These are phyloP conservation scores for Kockovaella imperatae DNA, from an alignment of 768 basidiomycete genomes.

Conservation along the genomic window DNA sequence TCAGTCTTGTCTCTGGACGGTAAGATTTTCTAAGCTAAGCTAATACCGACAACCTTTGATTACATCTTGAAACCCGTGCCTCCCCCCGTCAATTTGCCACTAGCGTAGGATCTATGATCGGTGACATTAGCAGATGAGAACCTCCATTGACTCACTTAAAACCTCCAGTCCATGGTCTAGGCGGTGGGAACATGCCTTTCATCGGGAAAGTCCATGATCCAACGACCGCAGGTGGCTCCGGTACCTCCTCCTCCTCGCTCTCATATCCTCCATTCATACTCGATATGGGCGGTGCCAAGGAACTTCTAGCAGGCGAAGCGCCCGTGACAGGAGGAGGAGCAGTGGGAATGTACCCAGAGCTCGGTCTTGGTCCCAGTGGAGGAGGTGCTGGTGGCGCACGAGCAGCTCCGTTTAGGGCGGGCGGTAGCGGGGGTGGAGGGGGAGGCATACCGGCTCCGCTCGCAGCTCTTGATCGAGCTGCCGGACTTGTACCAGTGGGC, in stretches of 20 bases:
- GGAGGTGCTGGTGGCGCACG: constrained; percentile 11
- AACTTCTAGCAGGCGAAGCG: constrained; percentile 10
- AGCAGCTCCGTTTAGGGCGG: constrained; percentile 13
- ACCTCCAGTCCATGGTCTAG: constrained; percentile 28
- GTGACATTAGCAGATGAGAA: constrained; percentile 3
- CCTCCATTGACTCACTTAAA: constrained; percentile 31
- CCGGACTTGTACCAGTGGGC: constrained; percentile 33
- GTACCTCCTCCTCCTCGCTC: constrained; percentile 10
- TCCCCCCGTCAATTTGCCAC: constrained; percentile 25
- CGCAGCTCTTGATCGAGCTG: constrained; percentile 21
- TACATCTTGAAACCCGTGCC: constrained; percentile 22
- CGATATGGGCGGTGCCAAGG: constrained; percentile 22
- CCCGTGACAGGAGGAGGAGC: constrained; percentile 33
- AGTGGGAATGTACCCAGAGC: constrained; percentile 5
- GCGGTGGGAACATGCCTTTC: constrained; percentile 44
- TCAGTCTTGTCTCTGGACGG: neutral
- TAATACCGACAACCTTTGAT: too few species aligned
- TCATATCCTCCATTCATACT: constrained; percentile 13
- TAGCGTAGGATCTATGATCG: constrained; percentile 26
- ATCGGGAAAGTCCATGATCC: constrained; percentile 42
- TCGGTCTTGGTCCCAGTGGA: constrained; percentile 14
- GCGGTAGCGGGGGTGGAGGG: constrained; percentile 12
- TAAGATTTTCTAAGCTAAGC: too few species aligned
- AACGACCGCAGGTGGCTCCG: constrained; percentile 39
- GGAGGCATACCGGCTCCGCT: constrained; percentile 1